A percentile compares a stretch with the other conserved stretches of the same genome.
Conservation (phyloP, 805 yeast genomes). For the Scheffersomyces coipomensis region DNA sequence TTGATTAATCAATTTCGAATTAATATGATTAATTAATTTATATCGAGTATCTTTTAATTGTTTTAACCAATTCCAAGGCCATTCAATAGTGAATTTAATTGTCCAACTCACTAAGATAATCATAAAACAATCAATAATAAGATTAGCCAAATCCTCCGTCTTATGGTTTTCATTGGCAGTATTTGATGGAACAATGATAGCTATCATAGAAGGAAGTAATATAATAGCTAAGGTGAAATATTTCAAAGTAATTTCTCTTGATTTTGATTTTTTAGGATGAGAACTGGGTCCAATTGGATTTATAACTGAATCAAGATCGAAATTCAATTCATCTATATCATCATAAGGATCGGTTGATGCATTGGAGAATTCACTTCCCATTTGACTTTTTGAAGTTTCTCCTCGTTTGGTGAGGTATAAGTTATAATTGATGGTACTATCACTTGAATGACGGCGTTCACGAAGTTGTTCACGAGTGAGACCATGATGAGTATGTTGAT, state of each 20-base stretch:
- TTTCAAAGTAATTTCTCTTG: constrained; percentile 9
- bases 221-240: constrained; percentile 19
- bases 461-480: not conserved
- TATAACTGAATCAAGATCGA: constrained; percentile 7
- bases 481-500: not conserved
- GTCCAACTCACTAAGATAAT: constrained; percentile 32
- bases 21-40: constrained; percentile 13
- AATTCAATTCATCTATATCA: constrained; percentile 7
- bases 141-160: constrained; percentile 17
- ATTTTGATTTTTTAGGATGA: not conserved
- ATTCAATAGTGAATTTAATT: constrained; percentile 31
- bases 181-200: constrained; percentile 20
- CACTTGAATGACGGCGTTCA: not conserved
- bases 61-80: constrained; percentile 43
- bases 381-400: not conserved
- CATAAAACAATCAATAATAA: constrained; percentile 30
- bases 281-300: not conserved
- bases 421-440: not conserved
- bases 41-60: constrained; percentile 18
- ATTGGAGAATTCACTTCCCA: not conserved
- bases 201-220: constrained; percentile 23
- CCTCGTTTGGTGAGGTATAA: not conserved
- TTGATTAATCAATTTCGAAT: constrained; percentile 9
- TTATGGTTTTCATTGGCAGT: constrained; percentile 11
- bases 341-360: constrained; percentile 2